Percentiles rank a stretch among this genome's conserved stretches.
These are phyloP conservation scores for Penicillium sp. DNA, from an alignment of 2,329 filamentous ascomycete species.

Conservation along the genomic window DNA sequence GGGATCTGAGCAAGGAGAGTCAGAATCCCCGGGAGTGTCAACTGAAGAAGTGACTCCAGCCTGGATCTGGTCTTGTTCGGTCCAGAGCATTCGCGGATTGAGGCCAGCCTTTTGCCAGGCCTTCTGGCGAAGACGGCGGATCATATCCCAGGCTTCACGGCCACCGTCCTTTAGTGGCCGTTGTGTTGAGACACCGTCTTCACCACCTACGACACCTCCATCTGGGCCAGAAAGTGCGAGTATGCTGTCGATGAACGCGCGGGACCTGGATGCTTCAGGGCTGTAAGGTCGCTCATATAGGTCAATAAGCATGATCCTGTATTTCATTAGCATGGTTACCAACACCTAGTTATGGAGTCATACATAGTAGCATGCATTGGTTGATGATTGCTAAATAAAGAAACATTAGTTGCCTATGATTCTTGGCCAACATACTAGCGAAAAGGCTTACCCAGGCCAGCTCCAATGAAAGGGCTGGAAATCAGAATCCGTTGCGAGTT, in stretches of 20 bases:
- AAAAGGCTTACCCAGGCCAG: constrained; percentile 42
- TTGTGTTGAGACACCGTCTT: constrained; percentile 45
- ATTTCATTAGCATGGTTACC: constrained; percentile 2
- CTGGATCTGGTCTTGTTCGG: constrained; percentile 45
- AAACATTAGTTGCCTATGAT: constrained; percentile 13
- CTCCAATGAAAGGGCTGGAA: constrained; percentile 51
- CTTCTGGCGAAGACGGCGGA: constrained; percentile 46
- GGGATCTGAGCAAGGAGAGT: constrained; percentile 11
- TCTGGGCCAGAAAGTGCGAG: constrained; percentile 47
- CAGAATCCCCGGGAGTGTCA: constrained; percentile 10
- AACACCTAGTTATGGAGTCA: neutral
- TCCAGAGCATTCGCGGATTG: constrained; percentile 48
- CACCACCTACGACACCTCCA: constrained; percentile 46
- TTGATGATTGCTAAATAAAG: constrained; percentile 38
- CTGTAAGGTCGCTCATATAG: constrained; percentile 48
- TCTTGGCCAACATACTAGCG: too few species aligned
- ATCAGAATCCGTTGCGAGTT: constrained; percentile 47
- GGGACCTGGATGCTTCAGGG: constrained; percentile 44
- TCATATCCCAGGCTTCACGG: constrained; percentile 51
- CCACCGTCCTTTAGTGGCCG: constrained; percentile 48
- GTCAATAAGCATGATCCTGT: constrained; percentile 50
- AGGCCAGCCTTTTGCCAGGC: constrained; percentile 50
- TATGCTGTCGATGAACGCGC: constrained; percentile 48
- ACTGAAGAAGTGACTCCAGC: constrained; percentile 31
- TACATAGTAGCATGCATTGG: constrained; percentile 47